phyloP scores from a whole-genome alignment of 768 basidiomycete genomes.

The Pleurotus sapidus region DNA sequence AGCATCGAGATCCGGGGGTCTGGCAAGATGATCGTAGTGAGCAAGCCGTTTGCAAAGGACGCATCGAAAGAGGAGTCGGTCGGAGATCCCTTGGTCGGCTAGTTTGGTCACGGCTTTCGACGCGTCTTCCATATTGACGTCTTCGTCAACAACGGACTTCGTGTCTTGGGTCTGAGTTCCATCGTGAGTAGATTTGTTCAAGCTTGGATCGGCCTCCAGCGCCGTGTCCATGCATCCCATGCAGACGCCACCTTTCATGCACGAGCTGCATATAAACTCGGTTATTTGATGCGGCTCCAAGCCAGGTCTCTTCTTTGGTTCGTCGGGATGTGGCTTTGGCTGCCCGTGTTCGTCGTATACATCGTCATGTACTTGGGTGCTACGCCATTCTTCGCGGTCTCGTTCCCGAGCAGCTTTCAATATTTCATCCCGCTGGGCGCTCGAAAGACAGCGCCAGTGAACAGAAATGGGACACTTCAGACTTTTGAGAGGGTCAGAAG shows the following conservation, averaged over 20 bases:
- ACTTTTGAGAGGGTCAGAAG: constrained; percentile 33
- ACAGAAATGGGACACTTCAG: constrained; percentile 73
- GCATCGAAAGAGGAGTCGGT: constrained; percentile 71
- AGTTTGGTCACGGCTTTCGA: constrained; percentile 13
- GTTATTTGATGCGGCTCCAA: constrained; percentile 60
- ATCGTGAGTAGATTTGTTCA: constrained; percentile 7
- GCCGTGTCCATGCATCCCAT: constrained; percentile 68
- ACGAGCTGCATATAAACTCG: constrained; percentile 76
- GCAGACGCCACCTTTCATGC: constrained; percentile 75
- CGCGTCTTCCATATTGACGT: constrained; percentile 35
- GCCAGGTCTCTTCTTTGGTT: constrained; percentile 41
- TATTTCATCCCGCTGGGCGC: constrained; percentile 68
- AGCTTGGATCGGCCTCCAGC: constrained; percentile 40
- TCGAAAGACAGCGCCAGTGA: constrained; percentile 76
- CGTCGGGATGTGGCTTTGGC: constrained; percentile 16
- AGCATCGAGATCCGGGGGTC: constrained; percentile 34
- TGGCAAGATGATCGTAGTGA: constrained; percentile 75
- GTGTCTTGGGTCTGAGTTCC: constrained; percentile 6
- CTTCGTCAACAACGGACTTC: constrained; percentile 9
- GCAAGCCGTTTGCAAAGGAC: constrained; percentile 77
- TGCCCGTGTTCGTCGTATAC: constrained; percentile 19
- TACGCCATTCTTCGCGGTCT: constrained; percentile 41
- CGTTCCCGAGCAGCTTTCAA: constrained; percentile 57
- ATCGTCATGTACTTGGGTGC: constrained; percentile 18
- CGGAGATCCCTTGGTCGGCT: constrained; percentile 22